phyloP scores from a whole-genome alignment of 192 early-diverging fungal genomes.

The Mortierella hygrophila region DNA sequence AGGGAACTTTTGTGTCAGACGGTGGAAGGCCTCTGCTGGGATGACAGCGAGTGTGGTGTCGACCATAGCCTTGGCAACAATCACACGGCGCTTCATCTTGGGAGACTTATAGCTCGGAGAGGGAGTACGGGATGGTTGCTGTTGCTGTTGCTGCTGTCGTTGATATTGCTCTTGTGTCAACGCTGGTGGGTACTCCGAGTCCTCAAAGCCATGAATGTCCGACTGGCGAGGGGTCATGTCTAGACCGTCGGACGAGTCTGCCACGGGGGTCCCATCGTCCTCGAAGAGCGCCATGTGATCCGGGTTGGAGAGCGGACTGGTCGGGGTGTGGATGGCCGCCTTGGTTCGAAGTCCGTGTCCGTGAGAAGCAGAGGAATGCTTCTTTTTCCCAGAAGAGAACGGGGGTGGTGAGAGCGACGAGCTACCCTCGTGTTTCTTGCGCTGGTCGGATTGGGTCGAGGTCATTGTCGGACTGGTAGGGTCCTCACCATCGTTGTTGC shows the following conservation, averaged over 20 bases:
- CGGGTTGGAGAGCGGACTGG: constrained; percentile 55
- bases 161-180: not conserved
- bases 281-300: constrained; percentile 56
- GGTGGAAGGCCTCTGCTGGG: constrained; percentile 92
- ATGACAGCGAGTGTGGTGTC: constrained; percentile 95
- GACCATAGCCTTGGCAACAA: constrained; percentile 85
- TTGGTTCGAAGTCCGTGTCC: constrained; percentile 43
- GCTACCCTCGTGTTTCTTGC: not conserved
- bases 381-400: constrained; percentile 29
- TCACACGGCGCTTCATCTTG: constrained; percentile 75
- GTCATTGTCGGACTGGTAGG: not conserved
- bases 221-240: constrained; percentile 39
- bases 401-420: constrained; percentile 10
- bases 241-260: not conserved
- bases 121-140: constrained; percentile 7
- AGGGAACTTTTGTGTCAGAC: constrained; percentile 91
- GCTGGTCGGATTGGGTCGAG: constrained; percentile 17
- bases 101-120: constrained; percentile 21
- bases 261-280: not conserved
- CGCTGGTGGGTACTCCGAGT: not conserved
- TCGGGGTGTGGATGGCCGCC: constrained; percentile 44
- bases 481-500: constrained; percentile 2
- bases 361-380: constrained; percentile 20
- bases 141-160: constrained; percentile 19
- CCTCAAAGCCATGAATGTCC: constrained; percentile 26